phyloP scores from a whole-genome alignment of 1,139 yeast genomes.

The Zygoascus sp. region DNA sequence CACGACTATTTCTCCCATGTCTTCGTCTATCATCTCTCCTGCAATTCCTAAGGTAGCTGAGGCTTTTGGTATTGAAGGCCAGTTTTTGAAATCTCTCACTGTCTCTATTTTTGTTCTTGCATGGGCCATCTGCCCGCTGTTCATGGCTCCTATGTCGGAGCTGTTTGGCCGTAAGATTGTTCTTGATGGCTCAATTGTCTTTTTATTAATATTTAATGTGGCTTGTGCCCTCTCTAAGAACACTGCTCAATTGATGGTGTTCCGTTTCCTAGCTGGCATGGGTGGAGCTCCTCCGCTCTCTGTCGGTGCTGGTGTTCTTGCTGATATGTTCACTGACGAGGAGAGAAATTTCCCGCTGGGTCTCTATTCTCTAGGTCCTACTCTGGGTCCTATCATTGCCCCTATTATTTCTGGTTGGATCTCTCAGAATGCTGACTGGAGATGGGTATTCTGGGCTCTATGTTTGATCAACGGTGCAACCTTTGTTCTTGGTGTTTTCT shows the following conservation, averaged over 20 bases:
- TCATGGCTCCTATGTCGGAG: constrained; percentile 60
- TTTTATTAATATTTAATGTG: constrained; percentile 49
- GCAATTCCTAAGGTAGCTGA: constrained; percentile 47
- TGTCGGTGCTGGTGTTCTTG: constrained; percentile 68
- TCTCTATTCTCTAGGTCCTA: constrained; percentile 54
- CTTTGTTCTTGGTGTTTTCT: constrained; percentile 43
- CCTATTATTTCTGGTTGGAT: constrained; percentile 57
- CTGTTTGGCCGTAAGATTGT: constrained; percentile 54
- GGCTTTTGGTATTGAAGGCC: constrained; percentile 40
- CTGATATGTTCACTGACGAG: constrained; percentile 54
- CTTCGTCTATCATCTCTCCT: constrained; percentile 57
- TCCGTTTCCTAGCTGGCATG: constrained; percentile 57
- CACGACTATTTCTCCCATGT: constrained; percentile 54
- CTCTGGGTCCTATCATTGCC: constrained; percentile 58
- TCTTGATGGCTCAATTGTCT: constrained; percentile 47
- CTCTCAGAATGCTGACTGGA: constrained; percentile 46
- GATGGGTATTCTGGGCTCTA: constrained; percentile 60
- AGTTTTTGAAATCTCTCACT: constrained; percentile 44
- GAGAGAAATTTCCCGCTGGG: constrained; percentile 57
- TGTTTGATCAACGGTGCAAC: constrained; percentile 51
- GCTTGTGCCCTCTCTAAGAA: constrained; percentile 55
- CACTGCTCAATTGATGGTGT: constrained; percentile 52
- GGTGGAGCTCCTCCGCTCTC: constrained; percentile 64
- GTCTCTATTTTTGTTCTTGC: constrained; percentile 59
- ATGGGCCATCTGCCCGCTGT: constrained; percentile 59